A percentile compares a stretch with the other conserved stretches of the same genome.
Evolutionary conservation across 768 basidiomycete species (phyloP).

Genomic region (Lentinus brumalis): DNA sequence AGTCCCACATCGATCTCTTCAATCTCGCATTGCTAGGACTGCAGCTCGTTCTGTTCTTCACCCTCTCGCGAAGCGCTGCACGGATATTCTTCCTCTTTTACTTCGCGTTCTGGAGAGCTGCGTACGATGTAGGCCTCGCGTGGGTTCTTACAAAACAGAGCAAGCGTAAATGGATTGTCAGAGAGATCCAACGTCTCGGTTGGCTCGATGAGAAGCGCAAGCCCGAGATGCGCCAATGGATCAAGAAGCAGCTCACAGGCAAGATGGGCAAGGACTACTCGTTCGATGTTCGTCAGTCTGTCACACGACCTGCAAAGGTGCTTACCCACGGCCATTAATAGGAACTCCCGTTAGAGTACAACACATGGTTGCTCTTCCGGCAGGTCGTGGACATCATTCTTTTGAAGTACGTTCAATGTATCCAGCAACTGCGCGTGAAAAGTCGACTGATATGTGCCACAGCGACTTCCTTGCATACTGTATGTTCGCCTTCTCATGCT

Average conservation of each 20-base stretch:
- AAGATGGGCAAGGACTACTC: constrained; percentile 97
- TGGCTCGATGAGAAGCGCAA: constrained; percentile 82
- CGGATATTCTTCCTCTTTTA: constrained; percentile 82
- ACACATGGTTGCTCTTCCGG: constrained; percentile 94
- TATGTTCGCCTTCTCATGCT: constrained; percentile 93
- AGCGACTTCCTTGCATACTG: constrained; percentile 95
- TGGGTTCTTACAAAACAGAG: constrained; percentile 95
- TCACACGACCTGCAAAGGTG: constrained; percentile 13
- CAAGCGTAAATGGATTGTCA: constrained; percentile 92
- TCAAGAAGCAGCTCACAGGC: constrained; percentile 78
- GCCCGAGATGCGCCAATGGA: constrained; percentile 76
- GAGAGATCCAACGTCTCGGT: constrained; percentile 71
- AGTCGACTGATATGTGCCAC: too few species aligned
- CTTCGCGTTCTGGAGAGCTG: constrained; percentile 90
- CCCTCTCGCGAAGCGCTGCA: constrained; percentile 57
- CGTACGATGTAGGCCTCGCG: constrained; percentile 92
- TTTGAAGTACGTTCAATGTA: constrained; percentile 69
- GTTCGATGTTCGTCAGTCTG: constrained; percentile 68
- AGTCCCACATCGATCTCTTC: constrained; percentile 86
- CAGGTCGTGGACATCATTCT: constrained; percentile 96
- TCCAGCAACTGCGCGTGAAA: not conserved
- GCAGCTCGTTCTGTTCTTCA: constrained; percentile 74
- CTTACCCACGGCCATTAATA: constrained; percentile 32
- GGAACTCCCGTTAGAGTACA: constrained; percentile 92
- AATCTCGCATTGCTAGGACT: constrained; percentile 78